These are phyloP conservation scores for Aureococcus anophagefferens DNA, from an alignment of 108 stramenopile genomes.

Conservation along the genomic window DNA sequence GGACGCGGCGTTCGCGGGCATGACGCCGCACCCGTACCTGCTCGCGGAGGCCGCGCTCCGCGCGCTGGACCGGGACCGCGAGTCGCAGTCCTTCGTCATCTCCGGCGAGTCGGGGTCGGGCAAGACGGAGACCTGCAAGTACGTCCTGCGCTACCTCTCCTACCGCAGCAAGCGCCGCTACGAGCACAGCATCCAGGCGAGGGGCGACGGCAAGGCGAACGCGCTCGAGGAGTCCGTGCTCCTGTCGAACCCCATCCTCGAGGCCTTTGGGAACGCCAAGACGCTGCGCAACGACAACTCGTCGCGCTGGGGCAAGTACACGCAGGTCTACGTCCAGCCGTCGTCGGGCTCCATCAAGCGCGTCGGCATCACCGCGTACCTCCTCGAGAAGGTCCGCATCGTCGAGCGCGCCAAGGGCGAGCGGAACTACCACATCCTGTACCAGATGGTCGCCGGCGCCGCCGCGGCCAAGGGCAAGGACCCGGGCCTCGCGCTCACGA, in stretches of 20 bases:
- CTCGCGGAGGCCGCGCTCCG: conserved; percentile 11
- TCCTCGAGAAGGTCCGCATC: conserved; percentile 83
- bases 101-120: conserved; percentile 25
- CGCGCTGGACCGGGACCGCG: conserved; percentile 5
- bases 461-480: too few species aligned
- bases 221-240: conserved; percentile 37
- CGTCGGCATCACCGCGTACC: conserved; percentile 77
- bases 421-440: conserved; percentile 85
- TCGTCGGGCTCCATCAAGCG: conserved; percentile 39
- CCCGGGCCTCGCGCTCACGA: too few species aligned
- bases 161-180: background rate
- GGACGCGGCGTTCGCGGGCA: background rate
- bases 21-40: conserved; percentile 7
- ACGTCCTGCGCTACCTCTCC: conserved; percentile 16
- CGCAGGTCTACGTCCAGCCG: conserved; percentile 49
- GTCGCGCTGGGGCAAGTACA: conserved; percentile 70
- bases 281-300: conserved; percentile 52
- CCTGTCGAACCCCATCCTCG: conserved; percentile 86
- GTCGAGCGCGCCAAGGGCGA: conserved; percentile 61
- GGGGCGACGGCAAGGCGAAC: background rate
- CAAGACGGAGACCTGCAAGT: conserved; percentile 26
- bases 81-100: conserved; percentile 16
- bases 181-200: background rate
- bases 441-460: conserved; percentile 46
- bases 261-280: conserved; percentile 90